These are phyloP conservation scores for Melampsora abietis-canadensis DNA, from an alignment of 1,284 basidiomycete genomes.

Conservation along the genomic window DNA sequence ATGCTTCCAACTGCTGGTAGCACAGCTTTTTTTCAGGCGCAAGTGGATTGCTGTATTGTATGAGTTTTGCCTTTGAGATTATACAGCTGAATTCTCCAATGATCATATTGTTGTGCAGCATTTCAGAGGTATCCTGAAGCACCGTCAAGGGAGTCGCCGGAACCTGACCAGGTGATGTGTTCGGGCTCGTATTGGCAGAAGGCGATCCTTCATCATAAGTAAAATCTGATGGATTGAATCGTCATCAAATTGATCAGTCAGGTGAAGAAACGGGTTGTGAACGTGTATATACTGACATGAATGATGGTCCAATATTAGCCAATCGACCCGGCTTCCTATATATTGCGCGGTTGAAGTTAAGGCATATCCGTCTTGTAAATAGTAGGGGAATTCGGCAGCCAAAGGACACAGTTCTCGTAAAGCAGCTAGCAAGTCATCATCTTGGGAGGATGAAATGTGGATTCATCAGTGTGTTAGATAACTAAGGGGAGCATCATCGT, in stretches of 20 bases:
- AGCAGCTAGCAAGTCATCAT: slow-evolving; percentile 56
- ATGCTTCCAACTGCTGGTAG: slow-evolving; percentile 1
- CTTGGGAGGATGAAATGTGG: neutral
- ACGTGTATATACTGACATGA: slow-evolving; percentile 62
- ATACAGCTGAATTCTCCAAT: slow-evolving; percentile 57
- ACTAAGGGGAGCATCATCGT: neutral
- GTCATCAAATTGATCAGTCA: neutral
- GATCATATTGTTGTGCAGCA: slow-evolving; percentile 63
- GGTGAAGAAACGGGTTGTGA: slow-evolving; percentile 52
- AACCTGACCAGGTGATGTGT: neutral
- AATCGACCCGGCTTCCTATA: slow-evolving; percentile 62
- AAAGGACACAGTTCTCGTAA: slow-evolving; percentile 60
- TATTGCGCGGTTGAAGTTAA: slow-evolving; percentile 62
- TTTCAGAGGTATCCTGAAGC: slow-evolving; percentile 55
- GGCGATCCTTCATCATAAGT: slow-evolving; percentile 57
- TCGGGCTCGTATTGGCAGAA: slow-evolving; percentile 47
- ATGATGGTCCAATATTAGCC: slow-evolving; percentile 73
- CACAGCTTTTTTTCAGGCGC: neutral
- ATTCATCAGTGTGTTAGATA: neutral
- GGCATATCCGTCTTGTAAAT: slow-evolving; percentile 72
- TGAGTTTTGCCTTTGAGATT: neutral
- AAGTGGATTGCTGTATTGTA: slow-evolving; percentile 44
- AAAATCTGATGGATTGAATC: slow-evolving; percentile 51
- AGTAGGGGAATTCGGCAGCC: slow-evolving; percentile 63
- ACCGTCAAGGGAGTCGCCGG: slow-evolving; percentile 56